Base-by-base conservation (phyloP, 768 basidiomycete species). In the Sistotremastrum suecicum region DNA sequence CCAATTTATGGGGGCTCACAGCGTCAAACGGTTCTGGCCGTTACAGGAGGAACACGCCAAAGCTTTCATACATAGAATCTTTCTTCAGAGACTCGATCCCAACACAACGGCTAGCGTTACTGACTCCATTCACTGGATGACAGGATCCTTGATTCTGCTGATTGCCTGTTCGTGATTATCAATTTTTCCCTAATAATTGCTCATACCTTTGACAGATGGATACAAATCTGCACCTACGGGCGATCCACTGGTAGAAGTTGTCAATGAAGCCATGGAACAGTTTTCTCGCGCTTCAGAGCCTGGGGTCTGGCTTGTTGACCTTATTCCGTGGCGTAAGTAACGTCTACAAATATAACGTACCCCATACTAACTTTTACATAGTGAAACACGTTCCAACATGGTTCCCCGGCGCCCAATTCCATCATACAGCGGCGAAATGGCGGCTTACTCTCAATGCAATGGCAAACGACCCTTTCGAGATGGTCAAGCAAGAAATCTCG, bases 271-370 rank as follows among this genome's bases (percentile, higher is more conserved):
- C 2, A 43, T 56, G 39, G 51, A 54, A 5, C 51, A 56, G n/a
- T 53, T 62, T 29, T 47, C 54, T 5, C n/a, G 37, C 3, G 46
- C 53, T 2, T 34, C 54, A 2, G 36, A 47, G 6, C 60, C 69
- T 5, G 67, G 67, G 3, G 60, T 63, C 34, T 63, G 62, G 38
- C 60, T 70, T 9, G 71, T 72, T 2, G 71, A 63, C 42, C 32
- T 53, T 51, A 37, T 69, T 49, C 58, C 57, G 5, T 48, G 50
- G 12, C 50, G 66, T 66, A 50, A 43, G 56, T 44, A 49, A 28
- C n/a, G n/a, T 36, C 11, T 5, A n/a, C 34, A 4, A 20, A 34
- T 8, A 5, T 33, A 20, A 30, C 37, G 8, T 31, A n/a, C 11
- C 34, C 45, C 34, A 29, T 10, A 35, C 33, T 5, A 20, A 4